These are phyloP conservation scores for Phytophthora pini DNA, from an alignment of 352 stramenopile genomes.

Conservation along the genomic window DNA sequence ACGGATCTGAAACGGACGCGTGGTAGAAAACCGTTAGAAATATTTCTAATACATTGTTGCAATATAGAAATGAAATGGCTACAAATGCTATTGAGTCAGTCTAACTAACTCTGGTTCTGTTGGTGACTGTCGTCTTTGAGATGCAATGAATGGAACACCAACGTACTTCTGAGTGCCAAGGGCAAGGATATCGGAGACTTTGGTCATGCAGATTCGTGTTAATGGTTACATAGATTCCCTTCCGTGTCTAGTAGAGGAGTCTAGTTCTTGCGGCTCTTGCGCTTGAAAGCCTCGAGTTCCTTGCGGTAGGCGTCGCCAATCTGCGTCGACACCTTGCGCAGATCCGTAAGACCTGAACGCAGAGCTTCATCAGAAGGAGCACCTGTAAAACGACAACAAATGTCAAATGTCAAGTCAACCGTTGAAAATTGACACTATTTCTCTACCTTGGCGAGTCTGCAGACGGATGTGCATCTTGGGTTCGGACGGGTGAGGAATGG, in stretches of 20 bases:
- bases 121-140: too few relatives aligned
- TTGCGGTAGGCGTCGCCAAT: slow-evolving; percentile 83
- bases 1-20: slow-evolving; percentile 33
- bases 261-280: slow-evolving; percentile 79
- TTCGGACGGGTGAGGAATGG: slow-evolving; percentile 95
- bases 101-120: too few relatives aligned
- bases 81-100: too few relatives aligned
- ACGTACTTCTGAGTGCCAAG: too few relatives aligned
- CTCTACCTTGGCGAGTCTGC: slow-evolving; percentile 82
- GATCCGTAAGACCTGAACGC: slow-evolving; percentile 67
- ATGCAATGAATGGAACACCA: too few relatives aligned
- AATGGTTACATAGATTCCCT: slow-evolving; percentile 23
- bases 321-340: slow-evolving; percentile 75
- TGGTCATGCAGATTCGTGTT: slow-evolving; percentile 25
- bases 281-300: slow-evolving; percentile 86
- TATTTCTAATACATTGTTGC: too few relatives aligned
- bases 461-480: slow-evolving; percentile 95
- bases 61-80: too few relatives aligned
- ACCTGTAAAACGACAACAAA: slow-evolving; percentile 27
- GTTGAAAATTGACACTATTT: too few relatives aligned
- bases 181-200: too few relatives aligned
- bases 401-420: neutral
- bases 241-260: neutral
- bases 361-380: slow-evolving; percentile 71
- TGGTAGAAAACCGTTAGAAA: neutral